phyloP scores from a whole-genome alignment of 1,139 yeast genomes.

The Pichiaceae sp. region DNA sequence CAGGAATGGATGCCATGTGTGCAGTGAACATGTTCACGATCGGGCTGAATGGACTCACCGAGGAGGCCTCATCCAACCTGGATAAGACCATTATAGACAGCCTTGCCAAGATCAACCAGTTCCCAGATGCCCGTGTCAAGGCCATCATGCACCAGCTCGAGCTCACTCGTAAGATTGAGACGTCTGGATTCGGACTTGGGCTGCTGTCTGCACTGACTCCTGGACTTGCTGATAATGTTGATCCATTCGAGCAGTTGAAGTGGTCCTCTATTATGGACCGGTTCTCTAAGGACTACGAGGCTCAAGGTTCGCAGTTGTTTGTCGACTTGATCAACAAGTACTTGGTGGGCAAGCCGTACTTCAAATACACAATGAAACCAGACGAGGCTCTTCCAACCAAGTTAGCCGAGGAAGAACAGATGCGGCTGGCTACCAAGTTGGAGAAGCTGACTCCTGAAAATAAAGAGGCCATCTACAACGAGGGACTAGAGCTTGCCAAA shows the following conservation, averaged over 20 bases:
- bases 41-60: conserved; percentile 72
- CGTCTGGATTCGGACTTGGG: conserved; percentile 84
- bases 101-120: conserved; percentile 36
- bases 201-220: conserved; percentile 68
- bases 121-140: conserved; percentile 58
- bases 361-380: conserved; percentile 75
- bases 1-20: conserved; percentile 83
- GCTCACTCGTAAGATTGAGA: conserved; percentile 73
- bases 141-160: conserved; percentile 89
- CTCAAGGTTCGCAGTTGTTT: conserved; percentile 50
- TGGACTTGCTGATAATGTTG: conserved; percentile 73
- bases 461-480: conserved; percentile 43
- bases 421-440: conserved; percentile 39
- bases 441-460: conserved; percentile 45
- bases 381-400: conserved; percentile 40
- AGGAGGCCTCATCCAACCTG: conserved; percentile 35
- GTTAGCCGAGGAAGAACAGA: conserved; percentile 47
- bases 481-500: conserved; percentile 52
- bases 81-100: conserved; percentile 38
- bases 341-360: conserved; percentile 44
- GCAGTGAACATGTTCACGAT: conserved; percentile 72
- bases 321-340: conserved; percentile 46
- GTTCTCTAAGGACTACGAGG: conserved; percentile 53
- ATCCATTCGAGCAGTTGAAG: conserved; percentile 59
- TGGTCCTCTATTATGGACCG: conserved; percentile 51